Evolutionary conservation across 371 early-diverging fungal genomes (phyloP).

Genomic region (Sporodiniella umbellata): DNA sequence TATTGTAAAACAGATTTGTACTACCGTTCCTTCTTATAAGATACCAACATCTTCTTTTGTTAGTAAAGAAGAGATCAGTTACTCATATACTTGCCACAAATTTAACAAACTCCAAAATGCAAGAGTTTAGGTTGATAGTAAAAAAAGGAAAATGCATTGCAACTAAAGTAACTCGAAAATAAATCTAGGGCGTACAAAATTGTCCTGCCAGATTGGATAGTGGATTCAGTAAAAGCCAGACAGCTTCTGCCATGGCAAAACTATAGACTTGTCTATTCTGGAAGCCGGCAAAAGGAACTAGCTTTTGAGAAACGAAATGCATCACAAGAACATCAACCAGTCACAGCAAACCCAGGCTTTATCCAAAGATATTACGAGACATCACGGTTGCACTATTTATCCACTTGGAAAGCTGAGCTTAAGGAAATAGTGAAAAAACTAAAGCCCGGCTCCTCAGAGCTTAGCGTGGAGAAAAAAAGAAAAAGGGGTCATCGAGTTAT

Average conservation of each 20-base stretch:
- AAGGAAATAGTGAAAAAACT: conserved; percentile 51
- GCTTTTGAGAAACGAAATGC: conserved; percentile 19
- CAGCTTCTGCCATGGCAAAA: conserved; percentile 62
- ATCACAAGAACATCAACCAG: conserved; percentile 32
- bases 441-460: conserved; percentile 18
- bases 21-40: neutral
- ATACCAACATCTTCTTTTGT: neutral
- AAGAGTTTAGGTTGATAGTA: conserved; percentile 54
- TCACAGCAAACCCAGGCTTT: conserved; percentile 59
- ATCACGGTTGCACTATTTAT: conserved; percentile 81
- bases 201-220: conserved; percentile 78
- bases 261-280: conserved; percentile 43
- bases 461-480: conserved; percentile 3
- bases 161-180: too few relatives aligned
- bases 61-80: conserved; percentile 55
- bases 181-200: conserved; percentile 60
- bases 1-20: conserved; percentile 33
- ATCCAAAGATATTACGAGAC: conserved; percentile 71
- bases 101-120: conserved; percentile 63
- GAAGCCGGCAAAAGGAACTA: conserved; percentile 22
- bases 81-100: conserved; percentile 73
- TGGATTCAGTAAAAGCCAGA: conserved; percentile 59
- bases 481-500: conserved; percentile 15
- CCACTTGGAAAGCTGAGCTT: conserved; percentile 80
- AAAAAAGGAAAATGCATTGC: too few relatives aligned